phyloP scores from a whole-genome alignment of 2,329 filamentous ascomycete genomes.

The Stachybotrys chlorohalonatus region DNA sequence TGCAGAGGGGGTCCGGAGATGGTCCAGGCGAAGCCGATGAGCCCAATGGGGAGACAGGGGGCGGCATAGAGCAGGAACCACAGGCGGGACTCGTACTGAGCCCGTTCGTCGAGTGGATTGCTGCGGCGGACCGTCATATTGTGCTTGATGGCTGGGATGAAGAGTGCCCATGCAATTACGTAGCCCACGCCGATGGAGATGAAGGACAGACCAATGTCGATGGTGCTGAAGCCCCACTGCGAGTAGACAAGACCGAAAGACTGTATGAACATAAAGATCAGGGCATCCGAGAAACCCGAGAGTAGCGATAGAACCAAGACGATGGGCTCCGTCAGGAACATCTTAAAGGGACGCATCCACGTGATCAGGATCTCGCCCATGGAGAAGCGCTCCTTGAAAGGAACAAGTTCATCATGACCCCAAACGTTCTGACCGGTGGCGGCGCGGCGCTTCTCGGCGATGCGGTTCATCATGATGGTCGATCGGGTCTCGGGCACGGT shows the following conservation, averaged over 20 bases:
- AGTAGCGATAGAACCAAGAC: conserved; percentile 62
- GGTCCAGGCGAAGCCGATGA: conserved; percentile 64
- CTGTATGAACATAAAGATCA: conserved; percentile 73
- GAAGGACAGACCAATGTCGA: conserved; percentile 51
- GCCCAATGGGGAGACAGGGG: conserved; percentile 53
- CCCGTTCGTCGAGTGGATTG: conserved; percentile 44
- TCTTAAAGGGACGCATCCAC: conserved; percentile 58
- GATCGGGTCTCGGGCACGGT: conserved; percentile 71
- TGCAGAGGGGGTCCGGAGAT: conserved; percentile 52
- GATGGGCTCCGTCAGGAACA: conserved; percentile 68
- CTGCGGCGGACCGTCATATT: conserved; percentile 41
- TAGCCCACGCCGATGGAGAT: conserved; percentile 61
- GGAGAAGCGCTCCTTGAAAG: conserved; percentile 50
- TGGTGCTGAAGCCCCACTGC: conserved; percentile 54
- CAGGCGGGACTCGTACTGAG: conserved; percentile 61
- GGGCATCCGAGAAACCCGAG: conserved; percentile 62
- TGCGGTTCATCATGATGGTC: conserved; percentile 68
- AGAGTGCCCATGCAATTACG: conserved; percentile 49
- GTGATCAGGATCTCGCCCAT: conserved; percentile 45
- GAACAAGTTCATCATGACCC: conserved; percentile 63
- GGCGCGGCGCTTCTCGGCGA: conserved; percentile 66
- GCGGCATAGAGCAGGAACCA: conserved; percentile 55
- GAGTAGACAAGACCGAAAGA: conserved; percentile 59
- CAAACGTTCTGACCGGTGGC: conserved; percentile 51
- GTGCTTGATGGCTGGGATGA: conserved; percentile 46